Evolutionary conservation across 345 rosid genomes (phyloP).

Genomic region (Lenwebbia sp.): DNA sequence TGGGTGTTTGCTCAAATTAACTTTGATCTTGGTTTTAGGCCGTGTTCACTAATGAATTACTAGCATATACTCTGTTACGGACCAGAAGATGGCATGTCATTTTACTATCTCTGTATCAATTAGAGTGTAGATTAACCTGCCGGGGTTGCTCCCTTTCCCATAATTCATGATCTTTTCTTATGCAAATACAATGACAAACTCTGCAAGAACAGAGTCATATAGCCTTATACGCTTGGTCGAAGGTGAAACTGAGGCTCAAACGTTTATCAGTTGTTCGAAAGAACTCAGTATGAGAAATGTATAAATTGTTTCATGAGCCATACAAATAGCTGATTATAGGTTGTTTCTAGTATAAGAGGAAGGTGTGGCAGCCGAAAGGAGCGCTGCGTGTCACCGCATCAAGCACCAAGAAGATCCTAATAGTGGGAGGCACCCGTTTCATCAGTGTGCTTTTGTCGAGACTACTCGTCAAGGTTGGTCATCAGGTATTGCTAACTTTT

Average conservation of each 20-base stretch:
- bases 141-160: not conserved
- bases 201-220: not conserved
- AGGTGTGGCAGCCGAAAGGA: slow-evolving; percentile 52
- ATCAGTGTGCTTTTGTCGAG: slow-evolving; percentile 80
- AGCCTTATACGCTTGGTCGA: not conserved
- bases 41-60: not conserved
- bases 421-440: slow-evolving; percentile 90
- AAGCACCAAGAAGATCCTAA: slow-evolving; percentile 65
- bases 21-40: not conserved
- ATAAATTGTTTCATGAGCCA: not conserved
- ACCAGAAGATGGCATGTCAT: not conserved
- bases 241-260: not conserved
- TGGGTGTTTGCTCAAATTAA: not conserved
- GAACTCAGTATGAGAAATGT: not conserved
- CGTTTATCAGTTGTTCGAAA: not conserved
- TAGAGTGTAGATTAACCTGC: not conserved
- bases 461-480: slow-evolving; percentile 81
- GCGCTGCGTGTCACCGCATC: slow-evolving; percentile 62
- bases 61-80: not conserved
- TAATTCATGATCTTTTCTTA: not conserved
- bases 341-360: slow-evolving; percentile 60
- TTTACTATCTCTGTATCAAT: not conserved
- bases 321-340: not conserved
- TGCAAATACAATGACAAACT: not conserved
- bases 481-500: slow-evolving; percentile 34